Base-by-base conservation (phyloP, 352 stramenopile species). In the Globisporangium irregulare region DNA sequence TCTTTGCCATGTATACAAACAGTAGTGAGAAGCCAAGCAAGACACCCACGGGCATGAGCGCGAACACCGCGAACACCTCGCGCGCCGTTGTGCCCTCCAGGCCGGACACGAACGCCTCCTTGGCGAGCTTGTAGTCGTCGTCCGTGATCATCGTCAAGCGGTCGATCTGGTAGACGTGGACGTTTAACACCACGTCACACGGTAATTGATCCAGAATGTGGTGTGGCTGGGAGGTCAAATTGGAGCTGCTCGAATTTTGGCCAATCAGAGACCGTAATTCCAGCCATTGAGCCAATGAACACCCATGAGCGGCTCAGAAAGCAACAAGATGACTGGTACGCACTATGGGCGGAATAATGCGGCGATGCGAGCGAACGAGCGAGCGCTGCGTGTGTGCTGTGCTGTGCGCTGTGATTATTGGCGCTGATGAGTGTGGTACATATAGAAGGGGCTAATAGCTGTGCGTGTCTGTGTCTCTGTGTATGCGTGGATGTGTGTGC, bases 41-140 rank as follows among this genome's bases (percentile, higher is more conserved):
- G 3, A 59, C 81, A 22, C 48, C 20, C 1, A 95, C 87, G 25
- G 87, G 86, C 59, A 89, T 79, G 34, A 95, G 74, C 9, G 84
- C 81, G 68, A 95, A 93, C 29, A 92, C 71, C 18, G 87, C 59
- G 58, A 92, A 91, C 38, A 95, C 85, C 68, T 95, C 86, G 57
- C 71, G 73, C 4, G 81, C 82, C 12, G 75, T 90, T 15, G 87
- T 93, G 67, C 87, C 87, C 46, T 89, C 73, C 24, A 92, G 71
- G 9, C 82, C 82, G 27, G 80, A 73, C 22, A 95, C 86, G 67
- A 95, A 95, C 15, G 81, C 81, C 72, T 94, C 86, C 72, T 95
- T 95, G 22, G 85, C 83, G 66, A 78, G 80, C 76, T 95, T 95
- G 78, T 95, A 93, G 68, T 84, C 77, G 55, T 92, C 81, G 69